These are phyloP conservation scores for Linnemannia schmuckeri DNA, from an alignment of 192 early-diverging fungal species.

Conservation along the genomic window DNA sequence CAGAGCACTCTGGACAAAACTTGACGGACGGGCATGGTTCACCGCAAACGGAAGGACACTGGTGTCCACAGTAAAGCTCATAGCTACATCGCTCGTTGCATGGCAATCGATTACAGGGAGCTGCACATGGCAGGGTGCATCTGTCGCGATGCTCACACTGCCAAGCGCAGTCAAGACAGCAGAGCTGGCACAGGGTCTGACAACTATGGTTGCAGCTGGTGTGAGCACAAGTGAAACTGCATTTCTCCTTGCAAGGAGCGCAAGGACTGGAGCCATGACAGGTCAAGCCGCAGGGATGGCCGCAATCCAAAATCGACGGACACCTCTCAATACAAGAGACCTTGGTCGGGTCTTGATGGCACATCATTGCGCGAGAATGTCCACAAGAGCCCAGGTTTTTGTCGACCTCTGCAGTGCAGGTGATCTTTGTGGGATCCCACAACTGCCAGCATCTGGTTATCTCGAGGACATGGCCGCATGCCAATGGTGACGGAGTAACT, in stretches of 20 bases:
- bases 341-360: conserved; percentile 5
- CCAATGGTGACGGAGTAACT: conserved; percentile 12
- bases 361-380: conserved; percentile 47
- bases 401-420: conserved; percentile 28
- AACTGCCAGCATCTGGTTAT: conserved; percentile 34
- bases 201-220: conserved; percentile 51
- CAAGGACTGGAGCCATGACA: conserved; percentile 46
- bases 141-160: conserved; percentile 61
- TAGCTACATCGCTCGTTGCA: conserved; percentile 66
- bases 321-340: conserved; percentile 46
- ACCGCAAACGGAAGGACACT: conserved; percentile 63
- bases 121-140: conserved; percentile 66
- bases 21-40: conserved; percentile 46
- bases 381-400: conserved; percentile 49
- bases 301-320: conserved; percentile 26
- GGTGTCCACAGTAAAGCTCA: conserved; percentile 61
- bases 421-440: conserved; percentile 21
- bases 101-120: conserved; percentile 68
- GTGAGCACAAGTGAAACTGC: conserved; percentile 60
- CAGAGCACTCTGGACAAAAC: conserved; percentile 36
- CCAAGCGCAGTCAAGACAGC: conserved; percentile 64
- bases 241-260: conserved; percentile 57
- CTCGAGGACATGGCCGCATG: conserved; percentile 37
- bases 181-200: conserved; percentile 54
- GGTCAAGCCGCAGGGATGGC: conserved; percentile 28